phyloP scores from a whole-genome alignment of 2,329 filamentous ascomycete species.

The Plectosphaerella cucumerina region DNA sequence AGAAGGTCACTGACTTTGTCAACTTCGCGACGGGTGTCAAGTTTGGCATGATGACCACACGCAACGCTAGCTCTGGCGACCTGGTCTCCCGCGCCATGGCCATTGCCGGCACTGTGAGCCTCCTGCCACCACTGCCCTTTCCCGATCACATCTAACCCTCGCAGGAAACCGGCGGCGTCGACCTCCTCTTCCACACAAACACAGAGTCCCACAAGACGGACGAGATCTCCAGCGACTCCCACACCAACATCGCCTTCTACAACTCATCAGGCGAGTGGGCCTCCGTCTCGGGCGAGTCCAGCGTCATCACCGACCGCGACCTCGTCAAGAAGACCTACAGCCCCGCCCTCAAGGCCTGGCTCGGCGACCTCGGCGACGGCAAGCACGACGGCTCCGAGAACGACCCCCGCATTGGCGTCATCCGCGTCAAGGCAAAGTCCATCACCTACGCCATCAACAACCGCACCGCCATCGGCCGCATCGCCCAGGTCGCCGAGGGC shows the following conservation, averaged over 20 bases:
- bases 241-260: conserved; percentile 80
- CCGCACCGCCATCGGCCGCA: conserved; percentile 59
- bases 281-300: conserved; percentile 71
- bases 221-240: conserved; percentile 67
- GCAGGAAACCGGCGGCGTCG: conserved; percentile 72
- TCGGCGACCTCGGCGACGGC: conserved; percentile 81
- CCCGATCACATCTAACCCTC: background rate
- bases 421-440: conserved; percentile 68
- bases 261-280: conserved; percentile 78
- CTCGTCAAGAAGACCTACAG: conserved; percentile 73
- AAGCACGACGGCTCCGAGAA: conserved; percentile 76
- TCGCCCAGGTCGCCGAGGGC: conserved; percentile 71
- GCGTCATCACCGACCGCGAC: conserved; percentile 64
- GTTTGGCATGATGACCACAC: conserved; percentile 87
- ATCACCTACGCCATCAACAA: conserved; percentile 66
- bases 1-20: conserved; percentile 72
- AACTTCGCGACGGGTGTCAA: conserved; percentile 70
- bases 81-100: conserved; percentile 85
- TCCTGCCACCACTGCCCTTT: no score
- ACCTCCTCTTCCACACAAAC: conserved; percentile 89
- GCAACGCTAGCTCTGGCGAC: conserved; percentile 57
- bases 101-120: conserved; percentile 66
- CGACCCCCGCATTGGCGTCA: conserved; percentile 78
- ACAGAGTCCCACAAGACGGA: conserved; percentile 85
- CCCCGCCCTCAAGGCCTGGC: conserved; percentile 71